Conservation (phyloP, 2,329 filamentous ascomycete genomes). For the Sporothrix phasma region DNA sequence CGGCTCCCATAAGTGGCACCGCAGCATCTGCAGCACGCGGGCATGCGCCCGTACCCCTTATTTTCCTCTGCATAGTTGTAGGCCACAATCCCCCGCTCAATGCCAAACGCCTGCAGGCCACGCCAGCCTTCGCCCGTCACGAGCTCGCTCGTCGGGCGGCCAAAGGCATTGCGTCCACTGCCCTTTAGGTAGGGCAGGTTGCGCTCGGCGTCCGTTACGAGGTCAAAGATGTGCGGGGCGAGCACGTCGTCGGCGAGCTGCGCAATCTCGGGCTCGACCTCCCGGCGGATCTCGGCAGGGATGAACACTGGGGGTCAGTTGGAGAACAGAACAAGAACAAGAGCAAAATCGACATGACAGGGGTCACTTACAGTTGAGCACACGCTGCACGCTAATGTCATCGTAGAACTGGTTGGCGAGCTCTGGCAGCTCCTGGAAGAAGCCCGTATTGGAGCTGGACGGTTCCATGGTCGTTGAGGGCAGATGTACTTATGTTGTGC, state of each 20-base stretch:
- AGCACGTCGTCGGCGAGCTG: slow-evolving; percentile 44
- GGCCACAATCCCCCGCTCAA: slow-evolving; percentile 48
- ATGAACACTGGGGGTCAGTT: slow-evolving; percentile 36
- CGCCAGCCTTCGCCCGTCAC: slow-evolving; percentile 59
- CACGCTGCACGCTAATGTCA: slow-evolving; percentile 42
- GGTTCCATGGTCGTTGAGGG: slow-evolving; percentile 34
- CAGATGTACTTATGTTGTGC: too few relatives aligned
- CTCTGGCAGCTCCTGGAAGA: slow-evolving; percentile 44
- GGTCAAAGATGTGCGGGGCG: slow-evolving; percentile 43
- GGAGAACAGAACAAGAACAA: neutral
- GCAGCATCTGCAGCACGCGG: slow-evolving; percentile 50
- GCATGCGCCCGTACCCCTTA: slow-evolving; percentile 40
- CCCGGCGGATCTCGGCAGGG: slow-evolving; percentile 29
- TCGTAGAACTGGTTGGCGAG: slow-evolving; percentile 48
- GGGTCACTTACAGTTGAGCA: slow-evolving; percentile 37
- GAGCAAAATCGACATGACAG: neutral
- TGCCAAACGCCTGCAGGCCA: slow-evolving; percentile 48
- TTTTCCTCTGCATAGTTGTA: slow-evolving; percentile 47
- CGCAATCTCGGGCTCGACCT: slow-evolving; percentile 35
- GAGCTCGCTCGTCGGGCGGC: slow-evolving; percentile 47
- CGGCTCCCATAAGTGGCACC: slow-evolving; percentile 47
- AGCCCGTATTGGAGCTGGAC: slow-evolving; percentile 39
- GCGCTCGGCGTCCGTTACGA: slow-evolving; percentile 53
- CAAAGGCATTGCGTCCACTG: slow-evolving; percentile 51
- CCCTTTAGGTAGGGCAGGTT: slow-evolving; percentile 52